Percentiles rank a stretch among this genome's conserved stretches.
Conservation (phyloP, 768 basidiomycete genomes). For the Trametes cinnabarina region DNA sequence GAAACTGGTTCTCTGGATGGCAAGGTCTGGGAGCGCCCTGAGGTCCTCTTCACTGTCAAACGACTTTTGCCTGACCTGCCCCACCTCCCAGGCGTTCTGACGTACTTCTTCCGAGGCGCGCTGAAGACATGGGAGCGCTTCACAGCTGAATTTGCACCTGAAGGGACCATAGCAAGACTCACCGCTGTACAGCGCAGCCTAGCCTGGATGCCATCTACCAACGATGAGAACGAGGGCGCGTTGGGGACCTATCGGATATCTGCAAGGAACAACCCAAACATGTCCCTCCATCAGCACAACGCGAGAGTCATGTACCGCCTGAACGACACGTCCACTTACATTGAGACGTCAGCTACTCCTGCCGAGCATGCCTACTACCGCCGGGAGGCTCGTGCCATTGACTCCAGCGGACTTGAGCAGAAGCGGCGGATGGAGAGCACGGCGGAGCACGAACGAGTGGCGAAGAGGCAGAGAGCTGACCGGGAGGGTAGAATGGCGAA, state of each 20-base stretch:
- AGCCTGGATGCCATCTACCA: conserved; percentile 26
- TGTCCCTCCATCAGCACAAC: conserved; percentile 11
- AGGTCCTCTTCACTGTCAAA: conserved; percentile 19
- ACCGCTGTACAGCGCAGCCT: not conserved
- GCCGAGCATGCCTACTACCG: not conserved
- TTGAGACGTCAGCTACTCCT: not conserved
- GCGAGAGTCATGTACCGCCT: conserved; percentile 1
- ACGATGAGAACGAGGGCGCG: conserved; percentile 31
- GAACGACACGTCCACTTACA: not conserved
- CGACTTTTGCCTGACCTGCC: conserved; percentile 23
- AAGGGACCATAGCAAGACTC: conserved; percentile 15
- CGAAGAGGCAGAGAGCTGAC: not conserved
- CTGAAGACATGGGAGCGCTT: conserved; percentile 26
- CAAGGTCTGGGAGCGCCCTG: conserved; percentile 3
- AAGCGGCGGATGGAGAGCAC: not conserved
- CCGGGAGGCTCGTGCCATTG: not conserved
- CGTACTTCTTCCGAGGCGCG: conserved; percentile 25
- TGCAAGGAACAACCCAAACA: not conserved
- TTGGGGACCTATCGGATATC: conserved; percentile 15
- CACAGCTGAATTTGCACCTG: conserved; percentile 27
- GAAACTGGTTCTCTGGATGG: conserved; percentile 16
- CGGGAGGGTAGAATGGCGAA: not conserved
- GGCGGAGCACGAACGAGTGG: not conserved
- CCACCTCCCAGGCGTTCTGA: no score
- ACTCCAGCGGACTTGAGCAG: not conserved